These are phyloP conservation scores for Suhomyces anneliseae DNA, from an alignment of 1,139 yeast species.

Conservation along the genomic window DNA sequence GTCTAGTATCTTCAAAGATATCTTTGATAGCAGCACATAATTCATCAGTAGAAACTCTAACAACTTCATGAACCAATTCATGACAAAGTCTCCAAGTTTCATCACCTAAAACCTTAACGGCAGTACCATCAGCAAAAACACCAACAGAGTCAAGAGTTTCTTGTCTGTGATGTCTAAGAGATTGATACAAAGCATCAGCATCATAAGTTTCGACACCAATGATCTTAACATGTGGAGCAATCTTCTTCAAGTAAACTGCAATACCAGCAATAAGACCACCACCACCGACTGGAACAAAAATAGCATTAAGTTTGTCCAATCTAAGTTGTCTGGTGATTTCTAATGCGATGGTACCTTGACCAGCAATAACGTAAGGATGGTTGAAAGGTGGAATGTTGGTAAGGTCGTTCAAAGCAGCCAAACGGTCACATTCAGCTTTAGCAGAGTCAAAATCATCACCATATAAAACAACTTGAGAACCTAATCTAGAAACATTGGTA, in stretches of 20 bases:
- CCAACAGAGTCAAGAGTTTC: constrained; percentile 72
- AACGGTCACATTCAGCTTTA: constrained; percentile 78
- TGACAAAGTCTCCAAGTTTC: constrained; percentile 85
- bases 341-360: constrained; percentile 96
- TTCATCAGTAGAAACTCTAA: constrained; percentile 88
- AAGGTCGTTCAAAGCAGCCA: constrained; percentile 66
- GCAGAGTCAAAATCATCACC: constrained; percentile 97
- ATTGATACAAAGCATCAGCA: constrained; percentile 85
- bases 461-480: constrained; percentile 87
- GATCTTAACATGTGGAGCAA: constrained; percentile 96
- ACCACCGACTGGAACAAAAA: constrained; percentile 94
- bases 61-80: constrained; percentile 83
- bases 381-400: constrained; percentile 96
- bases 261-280: constrained; percentile 95
- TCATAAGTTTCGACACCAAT: constrained; percentile 96
- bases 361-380: constrained; percentile 98
- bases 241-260: constrained; percentile 83
- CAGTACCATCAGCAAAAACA: constrained; percentile 99
- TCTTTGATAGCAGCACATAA: constrained; percentile 97
- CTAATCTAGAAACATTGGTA: constrained; percentile 85
- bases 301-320: constrained; percentile 75
- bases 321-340: constrained; percentile 87
- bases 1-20: constrained; percentile 91
- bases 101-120: constrained; percentile 85
- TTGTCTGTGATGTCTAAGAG: constrained; percentile 58